Conservation (phyloP, 305 asterid genomes). For the Solanum hybrid region DNA sequence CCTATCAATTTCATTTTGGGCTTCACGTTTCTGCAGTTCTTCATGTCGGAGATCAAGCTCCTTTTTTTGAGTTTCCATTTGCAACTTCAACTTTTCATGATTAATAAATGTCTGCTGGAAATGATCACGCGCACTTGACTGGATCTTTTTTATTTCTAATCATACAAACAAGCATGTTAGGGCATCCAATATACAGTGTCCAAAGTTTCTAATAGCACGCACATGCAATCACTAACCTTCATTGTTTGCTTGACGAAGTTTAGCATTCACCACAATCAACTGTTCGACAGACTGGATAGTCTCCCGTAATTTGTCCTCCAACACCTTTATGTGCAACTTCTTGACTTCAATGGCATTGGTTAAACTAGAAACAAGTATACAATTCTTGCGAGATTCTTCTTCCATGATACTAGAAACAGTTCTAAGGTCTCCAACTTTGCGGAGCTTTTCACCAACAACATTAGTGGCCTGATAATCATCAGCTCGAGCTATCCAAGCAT, state of each 20-base stretch:
- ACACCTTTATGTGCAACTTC: slow-evolving; percentile 13
- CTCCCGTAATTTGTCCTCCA: slow-evolving; percentile 15
- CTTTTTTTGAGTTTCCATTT: slow-evolving; percentile 26
- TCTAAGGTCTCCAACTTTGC: slow-evolving; percentile 16
- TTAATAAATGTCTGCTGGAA: slow-evolving; percentile 29
- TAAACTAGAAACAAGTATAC: slow-evolving; percentile 22
- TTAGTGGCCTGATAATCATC: slow-evolving; percentile 16
- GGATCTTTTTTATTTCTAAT: slow-evolving; percentile 33
- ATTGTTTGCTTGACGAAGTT: slow-evolving; percentile 17
- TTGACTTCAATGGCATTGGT: slow-evolving; percentile 15
- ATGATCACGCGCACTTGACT: slow-evolving; percentile 32
- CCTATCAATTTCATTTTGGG: slow-evolving; percentile 27
- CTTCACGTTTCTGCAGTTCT: slow-evolving; percentile 31
- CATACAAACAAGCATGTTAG: not conserved
- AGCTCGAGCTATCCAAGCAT: slow-evolving; percentile 22
- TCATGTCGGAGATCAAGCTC: slow-evolving; percentile 25
- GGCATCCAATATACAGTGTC: not conserved
- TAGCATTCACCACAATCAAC: slow-evolving; percentile 13
- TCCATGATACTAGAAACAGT: slow-evolving; percentile 13
- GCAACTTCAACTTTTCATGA: slow-evolving; percentile 31
- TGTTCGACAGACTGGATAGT: slow-evolving; percentile 5
- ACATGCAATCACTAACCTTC: slow-evolving; percentile 12
- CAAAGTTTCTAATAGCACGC: not conserved
- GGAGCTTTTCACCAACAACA: slow-evolving; percentile 16
- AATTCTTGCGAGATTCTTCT: slow-evolving; percentile 17